Percentiles rank a stretch among this genome's conserved stretches.
These are phyloP conservation scores for Quercus rubra DNA, from an alignment of 306 rosid genomes.

Conservation along the genomic window DNA sequence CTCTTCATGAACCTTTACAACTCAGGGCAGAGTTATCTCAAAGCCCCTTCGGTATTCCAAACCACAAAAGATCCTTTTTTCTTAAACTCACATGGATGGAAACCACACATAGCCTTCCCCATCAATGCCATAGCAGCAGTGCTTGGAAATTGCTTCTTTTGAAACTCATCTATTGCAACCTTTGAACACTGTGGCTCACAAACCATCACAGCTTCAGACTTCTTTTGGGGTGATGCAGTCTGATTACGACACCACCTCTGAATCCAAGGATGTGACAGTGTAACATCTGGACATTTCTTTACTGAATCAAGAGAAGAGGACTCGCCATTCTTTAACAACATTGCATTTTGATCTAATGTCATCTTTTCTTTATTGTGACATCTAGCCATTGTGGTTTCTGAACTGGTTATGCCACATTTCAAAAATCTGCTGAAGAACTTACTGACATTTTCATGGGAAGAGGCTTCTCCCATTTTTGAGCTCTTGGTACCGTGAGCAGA, in stretches of 20 bases:
- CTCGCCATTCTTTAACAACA: slow-evolving; percentile 21
- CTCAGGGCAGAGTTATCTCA: slow-evolving; percentile 18
- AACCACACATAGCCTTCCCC: slow-evolving; percentile 67
- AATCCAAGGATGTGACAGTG: slow-evolving; percentile 87
- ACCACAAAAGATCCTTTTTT: slow-evolving; percentile 56
- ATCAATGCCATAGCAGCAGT: slow-evolving; percentile 90
- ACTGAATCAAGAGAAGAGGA: slow-evolving; percentile 28
- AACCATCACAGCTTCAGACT: slow-evolving; percentile 28
- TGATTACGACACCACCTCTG: slow-evolving; percentile 55
- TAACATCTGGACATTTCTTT: slow-evolving; percentile 35
- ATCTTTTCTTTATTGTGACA: slow-evolving; percentile 26
- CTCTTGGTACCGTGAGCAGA: slow-evolving; percentile 49
- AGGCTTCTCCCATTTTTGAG: slow-evolving; percentile 47
- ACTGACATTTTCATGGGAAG: slow-evolving; percentile 40
- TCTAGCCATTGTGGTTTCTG: slow-evolving; percentile 32
- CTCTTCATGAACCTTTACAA: slow-evolving; percentile 6
- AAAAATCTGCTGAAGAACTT: slow-evolving; percentile 25
- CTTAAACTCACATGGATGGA: slow-evolving; percentile 42
- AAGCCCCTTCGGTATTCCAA: slow-evolving; percentile 53
- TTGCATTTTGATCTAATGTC: slow-evolving; percentile 23
- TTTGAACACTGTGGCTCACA: slow-evolving; percentile 36
- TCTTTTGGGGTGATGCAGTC: slow-evolving; percentile 32
- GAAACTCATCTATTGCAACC: slow-evolving; percentile 20
- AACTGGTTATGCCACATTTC: slow-evolving; percentile 33
- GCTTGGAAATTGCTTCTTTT: slow-evolving; percentile 75